These are phyloP conservation scores for Suhomyces ambrosiae DNA, from an alignment of 1,139 yeast species.

Conservation along the genomic window DNA sequence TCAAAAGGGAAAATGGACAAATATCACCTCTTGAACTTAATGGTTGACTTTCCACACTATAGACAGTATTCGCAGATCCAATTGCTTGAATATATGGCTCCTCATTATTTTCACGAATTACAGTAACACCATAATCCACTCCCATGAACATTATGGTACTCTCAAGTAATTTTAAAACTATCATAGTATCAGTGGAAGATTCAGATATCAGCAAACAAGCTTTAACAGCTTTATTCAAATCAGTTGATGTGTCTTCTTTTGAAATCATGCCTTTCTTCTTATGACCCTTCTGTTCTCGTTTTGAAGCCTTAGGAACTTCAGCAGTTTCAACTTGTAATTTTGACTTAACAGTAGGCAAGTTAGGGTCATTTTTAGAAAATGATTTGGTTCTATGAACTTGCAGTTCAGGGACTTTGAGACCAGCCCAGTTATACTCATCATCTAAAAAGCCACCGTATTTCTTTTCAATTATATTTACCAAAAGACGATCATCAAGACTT, in stretches of 20 bases:
- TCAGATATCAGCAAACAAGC: slow-evolving; percentile 55
- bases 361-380: neutral
- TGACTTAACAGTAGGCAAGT: neutral
- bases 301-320: neutral
- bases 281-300: neutral
- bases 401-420: slow-evolving; percentile 21
- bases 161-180: slow-evolving; percentile 42
- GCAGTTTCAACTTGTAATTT: neutral
- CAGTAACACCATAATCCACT: slow-evolving; percentile 50
- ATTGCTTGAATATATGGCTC: slow-evolving; percentile 48
- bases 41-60: slow-evolving; percentile 40
- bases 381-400: neutral
- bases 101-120: slow-evolving; percentile 30
- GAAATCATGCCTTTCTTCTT: neutral
- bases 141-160: slow-evolving; percentile 45
- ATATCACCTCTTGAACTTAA: slow-evolving; percentile 45
- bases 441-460: slow-evolving; percentile 23
- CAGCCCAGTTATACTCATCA: slow-evolving; percentile 34
- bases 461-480: slow-evolving; percentile 16
- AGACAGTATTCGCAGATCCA: slow-evolving; percentile 43
- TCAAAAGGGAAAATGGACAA: slow-evolving; percentile 47
- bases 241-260: slow-evolving; percentile 6
- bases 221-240: slow-evolving; percentile 31
- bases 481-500: slow-evolving; percentile 21
- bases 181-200: slow-evolving; percentile 42